phyloP scores from a whole-genome alignment of 176 grass and related monocot species.

The Carex scoparia region DNA sequence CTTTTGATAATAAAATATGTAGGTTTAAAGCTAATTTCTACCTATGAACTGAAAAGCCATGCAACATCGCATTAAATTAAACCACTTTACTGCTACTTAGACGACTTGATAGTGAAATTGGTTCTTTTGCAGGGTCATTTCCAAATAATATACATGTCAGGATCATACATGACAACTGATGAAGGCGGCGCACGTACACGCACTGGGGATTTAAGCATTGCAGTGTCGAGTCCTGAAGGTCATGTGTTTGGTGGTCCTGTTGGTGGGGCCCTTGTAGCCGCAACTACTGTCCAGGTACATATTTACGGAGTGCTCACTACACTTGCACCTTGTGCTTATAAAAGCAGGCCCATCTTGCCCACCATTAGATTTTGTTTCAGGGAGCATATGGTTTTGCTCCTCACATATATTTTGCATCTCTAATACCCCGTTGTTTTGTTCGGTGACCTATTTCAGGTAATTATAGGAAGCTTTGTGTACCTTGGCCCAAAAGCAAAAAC shows the following conservation, averaged over 20 bases:
- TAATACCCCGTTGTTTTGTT: not conserved
- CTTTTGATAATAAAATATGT: not conserved
- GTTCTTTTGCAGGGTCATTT: constrained; percentile 73
- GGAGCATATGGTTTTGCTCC: not conserved
- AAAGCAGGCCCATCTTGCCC: not conserved
- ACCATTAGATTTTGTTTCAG: not conserved
- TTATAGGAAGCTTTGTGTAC: constrained; percentile 35
- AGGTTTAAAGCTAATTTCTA: not conserved
- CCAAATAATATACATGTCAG: constrained; percentile 85
- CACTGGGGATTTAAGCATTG: constrained; percentile 75
- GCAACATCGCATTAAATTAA: not conserved
- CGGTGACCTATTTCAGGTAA: constrained; percentile 11
- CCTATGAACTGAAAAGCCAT: not conserved
- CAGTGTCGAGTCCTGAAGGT: constrained; percentile 66
- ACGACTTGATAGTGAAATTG: not conserved
- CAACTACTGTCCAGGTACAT: constrained; percentile 81
- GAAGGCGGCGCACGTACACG: constrained; percentile 48
- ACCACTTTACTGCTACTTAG: not conserved
- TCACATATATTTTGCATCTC: not conserved
- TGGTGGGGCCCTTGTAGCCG: constrained; percentile 62
- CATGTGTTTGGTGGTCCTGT: constrained; percentile 79
- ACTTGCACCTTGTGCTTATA: not conserved
- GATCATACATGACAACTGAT: constrained; percentile 72
- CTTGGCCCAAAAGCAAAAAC: constrained; percentile 22
- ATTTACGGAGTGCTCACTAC: not conserved